These are phyloP conservation scores for Passiflora organensis DNA, from an alignment of 345 rosid genomes.

Conservation along the genomic window DNA sequence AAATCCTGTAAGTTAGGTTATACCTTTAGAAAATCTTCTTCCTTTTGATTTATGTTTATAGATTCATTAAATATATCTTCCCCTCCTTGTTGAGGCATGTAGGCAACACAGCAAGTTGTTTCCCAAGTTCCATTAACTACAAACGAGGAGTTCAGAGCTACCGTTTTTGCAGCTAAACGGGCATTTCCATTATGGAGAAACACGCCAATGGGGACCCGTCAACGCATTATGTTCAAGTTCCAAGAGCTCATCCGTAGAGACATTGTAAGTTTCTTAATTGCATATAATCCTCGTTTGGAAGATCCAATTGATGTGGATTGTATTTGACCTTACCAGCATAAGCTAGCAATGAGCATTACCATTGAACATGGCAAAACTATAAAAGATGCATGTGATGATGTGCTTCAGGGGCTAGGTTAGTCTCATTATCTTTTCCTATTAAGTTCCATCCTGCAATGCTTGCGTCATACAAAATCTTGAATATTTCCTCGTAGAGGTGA, in stretches of 20 bases:
- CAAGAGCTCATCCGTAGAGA: conserved; percentile 64
- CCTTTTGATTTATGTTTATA: conserved; percentile 2
- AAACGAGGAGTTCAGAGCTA: conserved; percentile 60
- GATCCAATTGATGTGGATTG: conserved; percentile 5
- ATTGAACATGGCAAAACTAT: conserved; percentile 52
- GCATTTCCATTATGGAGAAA: conserved; percentile 57
- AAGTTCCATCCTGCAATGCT: conserved; percentile 7
- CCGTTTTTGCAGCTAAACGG: conserved; percentile 61
- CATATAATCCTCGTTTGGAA: conserved; percentile 5
- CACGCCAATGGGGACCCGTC: conserved; percentile 45
- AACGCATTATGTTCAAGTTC: conserved; percentile 63
- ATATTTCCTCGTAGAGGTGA: conserved; percentile 37
- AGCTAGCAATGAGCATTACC: conserved; percentile 50
- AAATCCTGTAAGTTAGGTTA: conserved; percentile 53
- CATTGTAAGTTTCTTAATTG: conserved; percentile 28
- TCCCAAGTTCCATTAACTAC: conserved; percentile 62
- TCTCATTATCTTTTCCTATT: conserved; percentile 11
- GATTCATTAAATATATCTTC: background rate
- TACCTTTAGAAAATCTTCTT: background rate
- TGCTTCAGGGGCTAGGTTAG: conserved; percentile 45
- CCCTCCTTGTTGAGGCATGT: background rate
- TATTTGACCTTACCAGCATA: conserved; percentile 35
- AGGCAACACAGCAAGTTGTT: conserved; percentile 64
- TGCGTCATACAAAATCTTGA: conserved; percentile 13
- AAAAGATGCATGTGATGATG: conserved; percentile 42